Evolutionary conservation across 176 grass and related monocot species (phyloP).

Genomic region (Bothriochloa decipiens): DNA sequence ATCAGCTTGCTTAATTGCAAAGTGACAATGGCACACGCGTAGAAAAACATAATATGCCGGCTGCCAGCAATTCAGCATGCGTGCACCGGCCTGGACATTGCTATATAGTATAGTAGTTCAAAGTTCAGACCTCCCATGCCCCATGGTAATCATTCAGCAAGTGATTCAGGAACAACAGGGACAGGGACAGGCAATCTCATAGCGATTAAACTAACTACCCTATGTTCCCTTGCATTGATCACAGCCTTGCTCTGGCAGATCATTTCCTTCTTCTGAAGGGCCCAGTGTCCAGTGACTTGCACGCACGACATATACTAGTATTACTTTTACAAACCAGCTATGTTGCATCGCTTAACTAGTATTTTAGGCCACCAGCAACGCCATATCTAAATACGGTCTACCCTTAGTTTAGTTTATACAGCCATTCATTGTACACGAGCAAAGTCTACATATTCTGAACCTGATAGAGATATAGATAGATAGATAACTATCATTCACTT

Average conservation of each 20-base stretch:
- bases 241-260: neutral
- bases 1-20: constrained; percentile 19
- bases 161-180: neutral
- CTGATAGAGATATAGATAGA: neutral
- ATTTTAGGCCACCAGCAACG: constrained; percentile 1
- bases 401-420: neutral
- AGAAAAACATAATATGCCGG: neutral
- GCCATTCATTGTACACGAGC: constrained; percentile 6
- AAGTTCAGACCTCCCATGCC: neutral
- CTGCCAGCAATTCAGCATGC: neutral
- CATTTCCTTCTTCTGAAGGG: neutral
- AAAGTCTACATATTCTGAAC: neutral
- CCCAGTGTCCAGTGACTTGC: too few relatives aligned
- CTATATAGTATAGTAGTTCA: neutral
- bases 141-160: neutral
- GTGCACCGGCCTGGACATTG: neutral
- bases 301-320: neutral
- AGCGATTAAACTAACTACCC: neutral
- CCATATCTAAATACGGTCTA: constrained; percentile 40
- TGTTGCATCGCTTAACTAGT: neutral
- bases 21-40: neutral
- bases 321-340: neutral
- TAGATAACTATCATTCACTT: constrained; percentile 13
- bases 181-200: neutral
- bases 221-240: neutral